phyloP scores from a whole-genome alignment of 2,329 filamentous ascomycete genomes.

The Trichoderma sp. region DNA sequence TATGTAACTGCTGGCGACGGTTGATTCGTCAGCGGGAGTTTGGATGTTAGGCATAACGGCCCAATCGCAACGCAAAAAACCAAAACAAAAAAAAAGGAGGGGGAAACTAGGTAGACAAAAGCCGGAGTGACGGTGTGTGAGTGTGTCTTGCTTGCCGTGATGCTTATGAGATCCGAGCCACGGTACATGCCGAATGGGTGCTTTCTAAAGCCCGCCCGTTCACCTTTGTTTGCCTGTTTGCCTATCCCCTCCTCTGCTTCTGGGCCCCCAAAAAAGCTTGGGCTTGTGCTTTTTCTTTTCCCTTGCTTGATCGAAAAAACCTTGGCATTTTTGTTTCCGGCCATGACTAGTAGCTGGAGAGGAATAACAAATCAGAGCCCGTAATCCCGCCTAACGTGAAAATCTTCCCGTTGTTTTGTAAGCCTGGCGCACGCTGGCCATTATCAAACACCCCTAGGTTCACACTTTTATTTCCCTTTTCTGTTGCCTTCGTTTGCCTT shows the following conservation, averaged over 20 bases:
- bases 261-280: background rate
- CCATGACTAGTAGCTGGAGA: background rate
- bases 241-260: background rate
- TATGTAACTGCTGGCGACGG: background rate
- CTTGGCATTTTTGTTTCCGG: background rate
- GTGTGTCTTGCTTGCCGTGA: background rate
- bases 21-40: slow-evolving; percentile 12
- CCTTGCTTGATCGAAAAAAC: background rate
- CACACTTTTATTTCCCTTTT: background rate
- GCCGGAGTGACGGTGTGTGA: background rate
- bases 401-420: background rate
- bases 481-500: background rate
- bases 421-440: background rate
- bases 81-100: background rate
- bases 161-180: background rate
- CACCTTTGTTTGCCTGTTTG: background rate
- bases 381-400: background rate
- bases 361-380: background rate
- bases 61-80: background rate
- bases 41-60: background rate
- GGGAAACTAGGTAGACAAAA: background rate
- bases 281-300: background rate
- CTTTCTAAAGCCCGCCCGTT: background rate
- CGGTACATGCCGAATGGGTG: background rate
- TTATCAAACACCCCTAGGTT: background rate